Percentiles rank a stretch among this genome's conserved stretches.
These are phyloP conservation scores for Cotoneaster glaucophyllus DNA, from an alignment of 306 rosid genomes.

Conservation along the genomic window DNA sequence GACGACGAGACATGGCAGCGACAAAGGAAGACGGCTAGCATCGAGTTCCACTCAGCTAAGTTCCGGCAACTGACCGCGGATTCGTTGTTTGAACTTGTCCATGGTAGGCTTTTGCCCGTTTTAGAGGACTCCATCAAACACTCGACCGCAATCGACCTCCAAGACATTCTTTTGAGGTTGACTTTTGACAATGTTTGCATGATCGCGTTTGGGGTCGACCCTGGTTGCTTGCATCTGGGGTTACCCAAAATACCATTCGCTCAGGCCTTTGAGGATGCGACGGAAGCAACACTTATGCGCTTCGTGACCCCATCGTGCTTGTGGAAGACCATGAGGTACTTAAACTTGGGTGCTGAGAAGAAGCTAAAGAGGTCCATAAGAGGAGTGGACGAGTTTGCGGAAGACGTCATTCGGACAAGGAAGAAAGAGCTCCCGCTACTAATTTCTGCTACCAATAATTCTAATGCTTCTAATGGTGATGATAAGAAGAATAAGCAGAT, in stretches of 20 bases:
- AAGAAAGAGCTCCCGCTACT: constrained; percentile 45
- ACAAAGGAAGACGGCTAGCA: constrained; percentile 82
- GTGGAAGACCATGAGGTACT: constrained; percentile 71
- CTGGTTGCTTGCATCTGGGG: constrained; percentile 59
- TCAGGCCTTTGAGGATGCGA: constrained; percentile 81
- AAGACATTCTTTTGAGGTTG: constrained; percentile 65
- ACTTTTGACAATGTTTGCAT: constrained; percentile 90
- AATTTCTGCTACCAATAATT: neutral
- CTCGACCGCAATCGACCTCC: constrained; percentile 42
- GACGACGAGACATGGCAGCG: constrained; percentile 74
- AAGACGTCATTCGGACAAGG: constrained; percentile 60
- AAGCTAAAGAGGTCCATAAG: constrained; percentile 50
- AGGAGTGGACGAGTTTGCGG: constrained; percentile 72
- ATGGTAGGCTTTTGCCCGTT: constrained; percentile 51
- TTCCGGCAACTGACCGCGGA: constrained; percentile 55
- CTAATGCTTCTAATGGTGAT: neutral
- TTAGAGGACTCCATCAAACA: constrained; percentile 32
- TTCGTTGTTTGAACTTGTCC: constrained; percentile 63
- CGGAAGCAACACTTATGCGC: constrained; percentile 63
- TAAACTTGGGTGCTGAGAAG: constrained; percentile 60
- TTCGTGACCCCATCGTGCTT: constrained; percentile 53
- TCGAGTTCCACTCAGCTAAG: constrained; percentile 78
- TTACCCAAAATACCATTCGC: constrained; percentile 73
- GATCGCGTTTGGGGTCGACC: constrained; percentile 92
- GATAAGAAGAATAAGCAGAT: constrained; percentile 1